phyloP scores from a whole-genome alignment of 139 green algal genomes.

The Auxenochlorella pyrenoidosa region DNA sequence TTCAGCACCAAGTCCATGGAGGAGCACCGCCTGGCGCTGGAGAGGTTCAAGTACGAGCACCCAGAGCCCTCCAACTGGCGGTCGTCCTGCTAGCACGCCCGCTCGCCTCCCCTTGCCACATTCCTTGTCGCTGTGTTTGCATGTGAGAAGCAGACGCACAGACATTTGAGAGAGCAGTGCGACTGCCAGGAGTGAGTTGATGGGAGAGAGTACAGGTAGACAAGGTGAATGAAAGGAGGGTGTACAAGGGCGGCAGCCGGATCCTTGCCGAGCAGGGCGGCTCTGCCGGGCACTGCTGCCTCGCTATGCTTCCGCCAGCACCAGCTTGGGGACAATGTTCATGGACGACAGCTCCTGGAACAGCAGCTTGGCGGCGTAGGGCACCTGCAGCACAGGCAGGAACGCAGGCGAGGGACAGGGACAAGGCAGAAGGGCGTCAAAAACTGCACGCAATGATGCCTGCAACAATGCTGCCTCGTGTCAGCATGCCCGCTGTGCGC shows the following conservation, averaged over 20 bases:
- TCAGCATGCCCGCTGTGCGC: too few relatives aligned
- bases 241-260: too few relatives aligned
- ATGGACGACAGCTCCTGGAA: constrained; percentile 96
- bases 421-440: too few relatives aligned
- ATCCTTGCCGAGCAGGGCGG: too few relatives aligned
- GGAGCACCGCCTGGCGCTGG: not conserved
- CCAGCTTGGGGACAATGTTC: constrained; percentile 93
- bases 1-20: not conserved
- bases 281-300: too few relatives aligned
- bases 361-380: constrained; percentile 98
- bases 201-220: too few relatives aligned
- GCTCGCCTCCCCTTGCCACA: not conserved
- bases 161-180: too few relatives aligned
- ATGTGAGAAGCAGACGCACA: not conserved
- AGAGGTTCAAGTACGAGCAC: not conserved
- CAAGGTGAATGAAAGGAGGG: too few relatives aligned
- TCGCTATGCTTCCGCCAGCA: not conserved
- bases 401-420: too few relatives aligned
- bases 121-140: not conserved
- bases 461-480: too few relatives aligned
- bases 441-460: too few relatives aligned
- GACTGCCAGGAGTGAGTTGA: too few relatives aligned
- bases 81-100: not conserved
- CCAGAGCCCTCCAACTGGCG: not conserved
- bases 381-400: constrained; percentile 79